Evolutionary conservation across 306 rosid species (phyloP), one percentile per base, ranked within the genome.

Genomic region (Cucurbita pepo): DNA sequence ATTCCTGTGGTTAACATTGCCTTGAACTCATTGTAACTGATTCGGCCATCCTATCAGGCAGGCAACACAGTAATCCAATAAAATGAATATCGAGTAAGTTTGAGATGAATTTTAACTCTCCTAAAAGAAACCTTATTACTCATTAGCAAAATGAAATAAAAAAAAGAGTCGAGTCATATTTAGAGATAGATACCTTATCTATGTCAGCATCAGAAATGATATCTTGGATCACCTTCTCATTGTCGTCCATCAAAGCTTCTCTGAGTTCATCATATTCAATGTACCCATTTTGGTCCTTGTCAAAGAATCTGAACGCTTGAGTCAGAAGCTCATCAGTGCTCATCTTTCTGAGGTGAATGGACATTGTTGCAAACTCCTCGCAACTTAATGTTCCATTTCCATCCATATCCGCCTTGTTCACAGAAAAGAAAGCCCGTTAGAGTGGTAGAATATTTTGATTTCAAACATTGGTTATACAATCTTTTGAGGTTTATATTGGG

Each of bases 221-320:
- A 76, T 94, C 98, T 76, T 71, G 82, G 81, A 90, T 77, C 52
- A 83, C 86, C 69, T 94, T 79, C 70, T 94, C 98, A 11, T 81
- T 73, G 66, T 88, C 94, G 48, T 87, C 87, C 55, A 90, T 73
- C 75, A 94, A 76, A 37, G 85, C 90, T 60, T 89, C 89, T 80
- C 77, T 90, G 81, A 94, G 81, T 76, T 94, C 98, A n/a, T 90
- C 96, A 58, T 87, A 89, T 85, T 94, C 98, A 58, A 94, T 86
- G 71, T 71, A 94, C 19, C 96, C 97, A 18, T 73, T 90, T 43
- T 75, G 69, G 47, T 94, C 86, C 80, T 89, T 94, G 88, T 94
- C 97, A 44, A 94, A 90, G 84, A 75, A 80, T 65, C 64, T 60
- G 79, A 94, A 94, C 67, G 97, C 98, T 81, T 83, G 86, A 6